These are phyloP conservation scores for Lithohypha guttulata DNA, from an alignment of 2,329 filamentous ascomycete species.

Conservation along the genomic window DNA sequence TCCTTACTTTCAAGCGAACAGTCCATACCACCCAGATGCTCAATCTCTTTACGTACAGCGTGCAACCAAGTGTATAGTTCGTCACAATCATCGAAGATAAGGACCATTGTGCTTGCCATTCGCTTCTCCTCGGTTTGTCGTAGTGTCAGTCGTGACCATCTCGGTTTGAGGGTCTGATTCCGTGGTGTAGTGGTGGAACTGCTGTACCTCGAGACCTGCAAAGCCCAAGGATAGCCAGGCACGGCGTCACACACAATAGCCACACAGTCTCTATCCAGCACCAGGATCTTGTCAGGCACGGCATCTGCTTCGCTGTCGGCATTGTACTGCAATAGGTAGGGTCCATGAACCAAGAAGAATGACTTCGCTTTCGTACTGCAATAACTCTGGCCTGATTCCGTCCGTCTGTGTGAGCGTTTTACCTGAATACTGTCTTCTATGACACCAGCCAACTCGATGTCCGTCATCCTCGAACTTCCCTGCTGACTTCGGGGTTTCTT, in stretches of 20 bases:
- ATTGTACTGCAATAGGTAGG: constrained; percentile 37
- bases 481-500: background rate
- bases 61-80: constrained; percentile 37
- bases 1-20: constrained; percentile 31
- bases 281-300: constrained; percentile 37
- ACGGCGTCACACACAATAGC: constrained; percentile 41
- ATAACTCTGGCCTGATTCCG: constrained; percentile 2
- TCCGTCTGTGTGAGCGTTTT: constrained; percentile 3
- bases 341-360: constrained; percentile 34
- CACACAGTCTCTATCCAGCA: constrained; percentile 35
- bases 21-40: constrained; percentile 35
- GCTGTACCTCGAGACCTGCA: constrained; percentile 34
- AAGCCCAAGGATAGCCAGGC: constrained; percentile 38
- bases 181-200: constrained; percentile 24
- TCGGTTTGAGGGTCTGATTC: constrained; percentile 17
- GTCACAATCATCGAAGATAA: constrained; percentile 34
- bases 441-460: background rate
- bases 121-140: constrained; percentile 27
- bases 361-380: constrained; percentile 25
- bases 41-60: constrained; percentile 36
- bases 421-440: constrained; percentile 3
- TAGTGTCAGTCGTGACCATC: constrained; percentile 33
- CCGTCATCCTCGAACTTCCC: background rate
- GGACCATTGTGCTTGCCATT: constrained; percentile 31
- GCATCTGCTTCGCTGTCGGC: constrained; percentile 35